phyloP scores from a whole-genome alignment of 192 early-diverging fungal genomes.

The Entomortierella beljakovae region DNA sequence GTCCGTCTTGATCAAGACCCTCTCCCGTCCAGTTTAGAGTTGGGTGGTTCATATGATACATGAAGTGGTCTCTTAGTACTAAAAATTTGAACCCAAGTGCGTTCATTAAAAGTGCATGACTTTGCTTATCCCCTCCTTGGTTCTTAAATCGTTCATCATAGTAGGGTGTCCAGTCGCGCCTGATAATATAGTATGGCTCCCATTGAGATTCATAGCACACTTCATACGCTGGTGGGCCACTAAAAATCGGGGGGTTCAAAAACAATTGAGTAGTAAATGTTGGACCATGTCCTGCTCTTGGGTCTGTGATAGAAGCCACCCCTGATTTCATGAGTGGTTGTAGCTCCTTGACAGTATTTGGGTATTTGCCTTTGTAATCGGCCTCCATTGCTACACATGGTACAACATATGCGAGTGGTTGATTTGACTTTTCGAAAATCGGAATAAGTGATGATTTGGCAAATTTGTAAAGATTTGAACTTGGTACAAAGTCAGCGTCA shows the following conservation, averaged over 20 bases:
- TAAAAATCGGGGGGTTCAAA: conserved; percentile 28
- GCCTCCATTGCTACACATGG: conserved; percentile 62
- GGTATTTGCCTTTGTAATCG: conserved; percentile 32
- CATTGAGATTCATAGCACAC: conserved; percentile 70
- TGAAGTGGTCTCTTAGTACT: conserved; percentile 58
- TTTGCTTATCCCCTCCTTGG: conserved; percentile 69
- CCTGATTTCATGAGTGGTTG: conserved; percentile 48
- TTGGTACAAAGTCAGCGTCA: conserved; percentile 67
- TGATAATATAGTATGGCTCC: conserved; percentile 68
- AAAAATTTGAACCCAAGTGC: conserved; percentile 59
- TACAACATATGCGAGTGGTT: conserved; percentile 55
- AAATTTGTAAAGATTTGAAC: conserved; percentile 47
- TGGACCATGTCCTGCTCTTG: conserved; percentile 64
- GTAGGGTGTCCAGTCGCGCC: conserved; percentile 39
- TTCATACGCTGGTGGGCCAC: conserved; percentile 48
- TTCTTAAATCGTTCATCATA: conserved; percentile 68
- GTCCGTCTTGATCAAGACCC: conserved; percentile 56
- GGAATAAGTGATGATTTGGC: conserved; percentile 28
- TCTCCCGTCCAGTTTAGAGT: conserved; percentile 61
- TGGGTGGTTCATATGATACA: conserved; percentile 63
- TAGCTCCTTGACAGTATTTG: conserved; percentile 56
- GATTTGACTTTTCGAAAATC: conserved; percentile 9
- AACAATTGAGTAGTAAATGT: conserved; percentile 54
- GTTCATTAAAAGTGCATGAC: conserved; percentile 62
- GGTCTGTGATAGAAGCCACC: conserved; percentile 63